Evolutionary conservation across 2,329 filamentous ascomycete species (phyloP).

Genomic region (Pestalotiopsis sp.): DNA sequence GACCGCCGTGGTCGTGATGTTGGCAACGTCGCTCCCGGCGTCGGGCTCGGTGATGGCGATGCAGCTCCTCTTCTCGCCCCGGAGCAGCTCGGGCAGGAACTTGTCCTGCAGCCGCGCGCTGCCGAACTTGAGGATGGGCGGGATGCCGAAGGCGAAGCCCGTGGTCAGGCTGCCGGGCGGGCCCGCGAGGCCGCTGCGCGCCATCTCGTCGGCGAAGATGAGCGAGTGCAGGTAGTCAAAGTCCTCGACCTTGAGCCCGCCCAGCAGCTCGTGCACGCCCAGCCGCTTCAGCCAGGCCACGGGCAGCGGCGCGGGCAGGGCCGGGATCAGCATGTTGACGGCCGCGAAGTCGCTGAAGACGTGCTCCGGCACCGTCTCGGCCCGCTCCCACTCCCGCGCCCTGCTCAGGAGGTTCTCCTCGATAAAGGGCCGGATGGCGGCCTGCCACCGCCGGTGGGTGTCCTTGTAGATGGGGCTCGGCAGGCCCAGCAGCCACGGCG

Average conservation of each 20-base stretch:
- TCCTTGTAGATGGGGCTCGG: conserved; percentile 73
- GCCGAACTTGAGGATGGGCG: conserved; percentile 72
- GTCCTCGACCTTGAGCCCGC: conserved; percentile 69
- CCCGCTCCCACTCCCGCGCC: conserved; percentile 71
- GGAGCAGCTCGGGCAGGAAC: conserved; percentile 69
- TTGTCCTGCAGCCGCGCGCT: conserved; percentile 62
- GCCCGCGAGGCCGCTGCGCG: conserved; percentile 64
- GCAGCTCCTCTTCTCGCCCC: conserved; percentile 67
- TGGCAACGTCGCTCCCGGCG: conserved; percentile 74
- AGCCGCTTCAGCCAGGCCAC: conserved; percentile 67
- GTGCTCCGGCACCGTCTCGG: conserved; percentile 63
- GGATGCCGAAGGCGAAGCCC: conserved; percentile 73
- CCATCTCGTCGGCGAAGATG: conserved; percentile 74
- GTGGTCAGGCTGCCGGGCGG: conserved; percentile 68
- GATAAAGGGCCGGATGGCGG: conserved; percentile 67
- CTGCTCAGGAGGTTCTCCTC: conserved; percentile 63
- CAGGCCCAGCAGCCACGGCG: conserved; percentile 69
- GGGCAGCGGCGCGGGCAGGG: conserved; percentile 69
- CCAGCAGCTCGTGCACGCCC: conserved; percentile 68
- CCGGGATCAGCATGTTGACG: conserved; percentile 71
- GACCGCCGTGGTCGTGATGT: conserved; percentile 68
- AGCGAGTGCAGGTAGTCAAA: conserved; percentile 73
- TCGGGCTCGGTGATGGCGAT: conserved; percentile 81
- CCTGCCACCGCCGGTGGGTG: conserved; percentile 68
- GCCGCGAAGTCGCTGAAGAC: conserved; percentile 67